A percentile compares a stretch with the other conserved stretches of the same genome.
phyloP scores from a whole-genome alignment of 176 grass and related monocot species.

The Saccharum officinarum region DNA sequence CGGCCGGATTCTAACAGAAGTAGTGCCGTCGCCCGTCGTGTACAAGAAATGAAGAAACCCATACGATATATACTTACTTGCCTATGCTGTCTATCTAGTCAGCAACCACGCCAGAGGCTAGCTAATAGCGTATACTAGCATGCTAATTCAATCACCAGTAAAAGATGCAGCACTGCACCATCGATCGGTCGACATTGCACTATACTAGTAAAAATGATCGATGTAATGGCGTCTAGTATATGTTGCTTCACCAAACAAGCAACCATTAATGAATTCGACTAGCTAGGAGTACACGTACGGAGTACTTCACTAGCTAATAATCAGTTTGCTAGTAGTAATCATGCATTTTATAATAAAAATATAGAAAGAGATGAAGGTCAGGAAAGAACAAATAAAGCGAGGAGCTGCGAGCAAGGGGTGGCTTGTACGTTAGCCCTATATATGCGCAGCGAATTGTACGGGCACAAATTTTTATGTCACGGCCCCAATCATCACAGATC shows the following conservation, averaged over 20 bases:
- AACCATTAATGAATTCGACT: not conserved
- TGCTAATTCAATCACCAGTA: no score
- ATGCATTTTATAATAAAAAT: not conserved
- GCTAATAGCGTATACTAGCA: no score
- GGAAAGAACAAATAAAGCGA: slow-evolving; percentile 35
- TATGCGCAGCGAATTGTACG: slow-evolving; percentile 26
- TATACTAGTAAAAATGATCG: no score
- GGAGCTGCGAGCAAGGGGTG: not conserved
- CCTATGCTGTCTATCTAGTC: not conserved
- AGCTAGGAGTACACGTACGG: not conserved
- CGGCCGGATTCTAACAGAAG: not conserved
- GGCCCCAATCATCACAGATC: slow-evolving; percentile 47
- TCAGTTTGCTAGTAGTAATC: not conserved
- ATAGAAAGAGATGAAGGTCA: slow-evolving; percentile 3
- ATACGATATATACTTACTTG: not conserved
- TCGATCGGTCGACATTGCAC: no score
- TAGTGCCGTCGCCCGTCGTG: not conserved
- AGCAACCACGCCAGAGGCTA: no score
- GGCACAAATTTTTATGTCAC: slow-evolving; percentile 22
- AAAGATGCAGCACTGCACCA: no score
- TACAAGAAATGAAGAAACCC: slow-evolving; percentile 3
- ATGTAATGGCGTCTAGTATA: not conserved
- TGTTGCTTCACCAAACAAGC: slow-evolving; percentile 20
- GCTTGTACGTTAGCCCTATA: slow-evolving; percentile 40
- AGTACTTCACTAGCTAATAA: not conserved